Evolutionary conservation across 192 early-diverging fungal genomes (phyloP).

Genomic region (Podochytrium sp.): DNA sequence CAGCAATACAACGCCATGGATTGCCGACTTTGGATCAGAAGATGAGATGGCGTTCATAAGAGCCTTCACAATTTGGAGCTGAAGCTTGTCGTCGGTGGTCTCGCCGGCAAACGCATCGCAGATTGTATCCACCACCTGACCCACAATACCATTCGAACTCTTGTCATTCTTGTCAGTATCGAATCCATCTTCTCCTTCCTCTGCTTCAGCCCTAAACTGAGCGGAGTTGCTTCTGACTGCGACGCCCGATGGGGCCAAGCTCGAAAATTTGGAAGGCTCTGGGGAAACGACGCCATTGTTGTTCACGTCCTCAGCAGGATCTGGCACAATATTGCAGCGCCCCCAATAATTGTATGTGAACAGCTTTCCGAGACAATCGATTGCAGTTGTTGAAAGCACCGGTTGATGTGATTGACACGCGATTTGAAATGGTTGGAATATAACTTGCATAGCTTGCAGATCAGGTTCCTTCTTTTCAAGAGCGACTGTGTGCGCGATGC

Average conservation of each 20-base stretch:
- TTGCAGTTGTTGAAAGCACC: constrained; percentile 63
- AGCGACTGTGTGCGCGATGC: background rate
- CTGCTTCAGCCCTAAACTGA: constrained; percentile 45
- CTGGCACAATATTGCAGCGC: constrained; percentile 22
- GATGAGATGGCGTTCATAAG: constrained; percentile 81
- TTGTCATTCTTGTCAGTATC: constrained; percentile 31
- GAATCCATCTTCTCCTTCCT: constrained; percentile 28
- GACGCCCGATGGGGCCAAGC: background rate
- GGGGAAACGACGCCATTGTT: constrained; percentile 15
- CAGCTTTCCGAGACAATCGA: constrained; percentile 80
- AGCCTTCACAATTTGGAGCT: constrained; percentile 91
- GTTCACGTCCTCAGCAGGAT: constrained; percentile 27
- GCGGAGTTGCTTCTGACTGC: background rate
- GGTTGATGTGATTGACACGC: constrained; percentile 72
- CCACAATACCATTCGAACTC: constrained; percentile 52
- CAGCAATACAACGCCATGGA: constrained; percentile 78
- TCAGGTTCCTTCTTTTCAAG: constrained; percentile 30
- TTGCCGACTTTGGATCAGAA: constrained; percentile 52
- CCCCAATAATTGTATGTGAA: constrained; percentile 69
- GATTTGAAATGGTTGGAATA: constrained; percentile 72
- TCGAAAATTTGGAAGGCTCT: too few species aligned
- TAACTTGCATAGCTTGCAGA: constrained; percentile 37
- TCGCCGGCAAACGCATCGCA: constrained; percentile 76
- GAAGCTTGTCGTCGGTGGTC: constrained; percentile 81
- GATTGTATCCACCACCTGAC: constrained; percentile 74